Base-by-base conservation (phyloP, 2,329 filamentous ascomycete species). In the Apiospora saccharicola region DNA sequence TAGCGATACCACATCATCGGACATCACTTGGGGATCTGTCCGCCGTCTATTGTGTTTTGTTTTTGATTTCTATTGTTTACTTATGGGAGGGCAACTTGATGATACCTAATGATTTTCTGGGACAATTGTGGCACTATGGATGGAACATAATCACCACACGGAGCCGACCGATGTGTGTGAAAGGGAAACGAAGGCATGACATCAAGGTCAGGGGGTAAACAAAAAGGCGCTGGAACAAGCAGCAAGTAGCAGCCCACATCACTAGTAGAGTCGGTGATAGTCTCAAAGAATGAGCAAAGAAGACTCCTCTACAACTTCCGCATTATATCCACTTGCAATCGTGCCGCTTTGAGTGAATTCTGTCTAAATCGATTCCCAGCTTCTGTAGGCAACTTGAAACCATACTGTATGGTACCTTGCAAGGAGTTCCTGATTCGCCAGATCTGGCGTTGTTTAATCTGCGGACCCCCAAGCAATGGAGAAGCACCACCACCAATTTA, bases 41-140 rank as follows among this genome's bases (percentile, higher is more conserved):
- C 57, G 57, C 57, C 22, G 57, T 41, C 34, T 64, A 5, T n/a
- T 41, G 51, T 41, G 57, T 13, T 64, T 41, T 41, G 57, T 64
- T 22, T 22, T 64, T 64, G 19, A n/a, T 41, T 64, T 64, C 14
- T 64, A 41, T n/a, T n/a, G 7, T 41, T 64, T 64, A 64, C 57
- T 41, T 64, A 24, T 41, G 57, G 57, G 57, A 64, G 57, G 53
- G 57, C 30, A 64, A 64, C 57, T n/a, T 64, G 57, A 64, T 64
- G 57, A 64, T 64, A 64, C 57, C 57, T 64, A 64, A 64, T 64
- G 57, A 64, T 41, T 64, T 61, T 64, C 34, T 64, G 57, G 57
- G 57, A 41, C 34, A 64, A 64, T 22, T 24, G 47, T n/a, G 22
- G 46, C 10, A 49, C 34, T 41, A 41, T 41, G 57, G 57, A 41